phyloP scores from a whole-genome alignment of 2,329 filamentous ascomycete genomes.

The Passalora sequoiae region DNA sequence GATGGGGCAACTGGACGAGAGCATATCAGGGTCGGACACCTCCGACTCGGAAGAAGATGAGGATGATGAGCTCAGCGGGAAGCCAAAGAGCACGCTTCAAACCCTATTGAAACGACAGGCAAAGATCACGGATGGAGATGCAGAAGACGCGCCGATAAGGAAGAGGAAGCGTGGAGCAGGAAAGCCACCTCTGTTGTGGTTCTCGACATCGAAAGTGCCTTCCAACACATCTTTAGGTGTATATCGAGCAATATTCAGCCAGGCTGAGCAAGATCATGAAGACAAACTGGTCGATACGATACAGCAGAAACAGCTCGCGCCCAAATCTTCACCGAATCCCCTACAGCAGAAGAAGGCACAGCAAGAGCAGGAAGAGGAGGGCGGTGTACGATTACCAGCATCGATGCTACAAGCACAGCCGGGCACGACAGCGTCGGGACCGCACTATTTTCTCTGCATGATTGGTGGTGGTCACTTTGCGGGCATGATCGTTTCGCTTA shows the following conservation, averaged over 20 bases:
- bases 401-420: slow-evolving; percentile 25
- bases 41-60: slow-evolving; percentile 61
- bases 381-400: slow-evolving; percentile 52
- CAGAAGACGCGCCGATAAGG: slow-evolving; percentile 43
- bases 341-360: slow-evolving; percentile 39
- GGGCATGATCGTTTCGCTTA: slow-evolving; percentile 86
- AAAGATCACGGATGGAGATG: slow-evolving; percentile 57
- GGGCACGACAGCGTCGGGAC: slow-evolving; percentile 58
- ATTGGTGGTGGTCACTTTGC: slow-evolving; percentile 97
- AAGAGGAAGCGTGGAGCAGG: slow-evolving; percentile 54
- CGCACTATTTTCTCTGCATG: slow-evolving; percentile 96
- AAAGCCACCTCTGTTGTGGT: slow-evolving; percentile 78
- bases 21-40: slow-evolving; percentile 73
- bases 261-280: slow-evolving; percentile 62
- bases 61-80: slow-evolving; percentile 50
- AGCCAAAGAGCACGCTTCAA: slow-evolving; percentile 56
- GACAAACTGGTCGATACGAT: slow-evolving; percentile 62
- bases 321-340: slow-evolving; percentile 48
- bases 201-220: slow-evolving; percentile 69
- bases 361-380: slow-evolving; percentile 44
- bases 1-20: slow-evolving; percentile 81
- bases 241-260: slow-evolving; percentile 75
- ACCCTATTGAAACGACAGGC: slow-evolving; percentile 79
- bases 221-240: slow-evolving; percentile 76
- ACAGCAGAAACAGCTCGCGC: slow-evolving; percentile 69